Evolutionary conservation across 495 filamentous ascomycete species (phyloP).

Genomic region (Lepraria neglecta): DNA sequence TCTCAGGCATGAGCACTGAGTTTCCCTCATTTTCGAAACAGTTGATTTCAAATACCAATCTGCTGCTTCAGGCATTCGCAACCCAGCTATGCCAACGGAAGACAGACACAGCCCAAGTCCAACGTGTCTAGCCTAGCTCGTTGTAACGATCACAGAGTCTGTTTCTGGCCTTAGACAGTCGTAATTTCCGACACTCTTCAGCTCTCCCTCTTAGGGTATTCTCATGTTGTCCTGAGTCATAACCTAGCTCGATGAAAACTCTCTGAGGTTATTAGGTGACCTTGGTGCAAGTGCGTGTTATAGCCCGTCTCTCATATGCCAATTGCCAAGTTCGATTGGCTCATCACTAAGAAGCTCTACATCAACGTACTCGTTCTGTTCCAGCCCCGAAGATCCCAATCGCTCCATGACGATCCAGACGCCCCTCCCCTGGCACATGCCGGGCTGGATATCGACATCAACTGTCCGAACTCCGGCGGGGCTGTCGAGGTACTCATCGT

Average conservation of each 20-base stretch:
- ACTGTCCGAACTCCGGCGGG: conserved; percentile 60
- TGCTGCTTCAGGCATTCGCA: neutral
- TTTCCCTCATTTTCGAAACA: too few species aligned
- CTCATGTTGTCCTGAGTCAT: neutral
- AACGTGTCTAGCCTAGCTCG: neutral
- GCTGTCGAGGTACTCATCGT: conserved; percentile 63
- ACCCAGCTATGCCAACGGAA: neutral
- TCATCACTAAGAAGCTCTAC: conserved; percentile 67
- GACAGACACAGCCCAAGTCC: neutral
- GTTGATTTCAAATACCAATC: conserved; percentile 3
- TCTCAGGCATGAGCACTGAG: too few species aligned
- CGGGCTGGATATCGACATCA: conserved; percentile 64
- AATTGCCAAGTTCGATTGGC: conserved; percentile 53
- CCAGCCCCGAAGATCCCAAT: conserved; percentile 48
- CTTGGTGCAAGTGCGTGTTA: neutral
- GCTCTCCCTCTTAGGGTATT: conserved; percentile 2
- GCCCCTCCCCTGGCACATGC: conserved; percentile 41
- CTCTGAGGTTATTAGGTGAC: neutral
- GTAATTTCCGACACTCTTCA: neutral
- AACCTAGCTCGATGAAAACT: neutral
- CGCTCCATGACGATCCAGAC: conserved; percentile 78
- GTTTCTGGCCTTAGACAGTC: neutral
- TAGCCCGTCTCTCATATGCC: conserved; percentile 26
- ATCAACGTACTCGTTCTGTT: conserved; percentile 51
- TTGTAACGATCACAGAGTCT: neutral